Conservation (phyloP, 495 filamentous ascomycete genomes). For the Daldinia caldariorum region DNA sequence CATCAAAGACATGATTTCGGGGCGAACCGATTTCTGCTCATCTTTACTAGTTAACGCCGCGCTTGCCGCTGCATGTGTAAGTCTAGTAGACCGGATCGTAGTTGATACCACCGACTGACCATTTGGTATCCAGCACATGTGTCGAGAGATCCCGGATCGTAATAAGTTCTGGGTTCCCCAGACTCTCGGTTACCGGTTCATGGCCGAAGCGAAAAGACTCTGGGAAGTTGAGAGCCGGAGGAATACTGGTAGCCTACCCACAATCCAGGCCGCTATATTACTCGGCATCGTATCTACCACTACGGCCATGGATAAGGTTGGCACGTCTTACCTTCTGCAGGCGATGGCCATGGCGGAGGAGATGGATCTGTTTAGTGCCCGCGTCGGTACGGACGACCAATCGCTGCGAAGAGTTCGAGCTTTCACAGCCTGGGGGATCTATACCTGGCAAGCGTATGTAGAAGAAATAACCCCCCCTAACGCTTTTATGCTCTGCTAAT, state of each 20-base stretch:
- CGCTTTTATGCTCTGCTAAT: conserved; percentile 1
- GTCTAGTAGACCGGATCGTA: conserved; percentile 11
- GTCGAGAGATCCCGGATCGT: conserved; percentile 44
- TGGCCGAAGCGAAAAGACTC: conserved; percentile 53
- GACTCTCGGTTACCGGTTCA: conserved; percentile 51
- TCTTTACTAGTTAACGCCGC: conserved; percentile 51
- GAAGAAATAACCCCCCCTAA: not conserved
- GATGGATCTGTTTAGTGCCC: conserved; percentile 44
- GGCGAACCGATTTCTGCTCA: conserved; percentile 50
- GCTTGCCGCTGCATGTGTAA: conserved; percentile 52
- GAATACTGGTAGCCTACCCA: conserved; percentile 36
- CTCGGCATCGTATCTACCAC: conserved; percentile 45
- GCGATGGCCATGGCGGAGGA: conserved; percentile 51
- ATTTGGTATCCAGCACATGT: conserved; percentile 41
- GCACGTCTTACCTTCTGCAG: conserved; percentile 47
- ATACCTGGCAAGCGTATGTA: conserved; percentile 52
- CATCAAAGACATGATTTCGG: conserved; percentile 50
- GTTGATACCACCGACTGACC: conserved; percentile 1
- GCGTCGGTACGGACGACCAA: conserved; percentile 25
- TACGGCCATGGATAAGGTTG: conserved; percentile 52
- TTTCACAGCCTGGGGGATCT: conserved; percentile 53
- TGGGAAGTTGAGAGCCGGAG: conserved; percentile 49
- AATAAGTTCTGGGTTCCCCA: conserved; percentile 53
- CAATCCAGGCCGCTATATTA: conserved; percentile 50
- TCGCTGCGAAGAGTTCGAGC: conserved; percentile 41